Conservation (phyloP, 176 grass and related monocot genomes). For the Ananas comosus region DNA sequence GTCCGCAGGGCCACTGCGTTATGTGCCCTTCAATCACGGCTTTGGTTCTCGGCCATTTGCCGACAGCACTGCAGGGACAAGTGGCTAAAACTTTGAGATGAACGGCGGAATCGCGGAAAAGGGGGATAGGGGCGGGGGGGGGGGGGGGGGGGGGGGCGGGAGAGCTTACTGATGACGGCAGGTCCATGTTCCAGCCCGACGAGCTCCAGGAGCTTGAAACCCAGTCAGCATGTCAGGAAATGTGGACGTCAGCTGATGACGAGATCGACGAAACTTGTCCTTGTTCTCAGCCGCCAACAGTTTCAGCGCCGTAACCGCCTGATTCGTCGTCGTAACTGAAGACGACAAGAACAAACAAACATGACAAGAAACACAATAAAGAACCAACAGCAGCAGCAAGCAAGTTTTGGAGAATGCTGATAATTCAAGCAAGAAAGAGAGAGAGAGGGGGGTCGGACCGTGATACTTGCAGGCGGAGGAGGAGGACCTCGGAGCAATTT, state of each 20-base stretch:
- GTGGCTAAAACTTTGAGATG: too few relatives aligned
- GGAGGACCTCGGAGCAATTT: conserved; percentile 68
- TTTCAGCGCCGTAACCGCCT: conserved; percentile 58
- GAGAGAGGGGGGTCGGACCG: conserved; percentile 26
- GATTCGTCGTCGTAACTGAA: conserved; percentile 83
- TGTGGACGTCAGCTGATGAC: conserved; percentile 97
- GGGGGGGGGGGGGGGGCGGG: neutral
- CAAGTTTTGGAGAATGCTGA: neutral
- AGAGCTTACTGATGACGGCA: conserved; percentile 87
- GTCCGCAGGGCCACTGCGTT: conserved; percentile 89
- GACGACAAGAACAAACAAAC: neutral
- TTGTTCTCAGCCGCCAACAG: conserved; percentile 80
- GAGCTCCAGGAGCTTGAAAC: conserved; percentile 94
- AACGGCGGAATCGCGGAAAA: neutral
- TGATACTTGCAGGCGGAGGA: conserved; percentile 69
- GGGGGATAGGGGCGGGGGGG: neutral
- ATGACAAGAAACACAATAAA: conserved; percentile 8
- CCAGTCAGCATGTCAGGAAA: conserved; percentile 96
- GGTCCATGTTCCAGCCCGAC: conserved; percentile 95
- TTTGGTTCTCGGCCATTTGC: conserved; percentile 87
- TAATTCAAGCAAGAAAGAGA: neutral
- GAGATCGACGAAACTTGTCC: conserved; percentile 82
- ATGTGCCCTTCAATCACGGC: conserved; percentile 99
- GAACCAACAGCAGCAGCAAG: too few relatives aligned
- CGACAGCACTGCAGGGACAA: conserved; percentile 64